Conservation (phyloP, 2,329 filamentous ascomycete species). For the Sporothrix schenckii region DNA sequence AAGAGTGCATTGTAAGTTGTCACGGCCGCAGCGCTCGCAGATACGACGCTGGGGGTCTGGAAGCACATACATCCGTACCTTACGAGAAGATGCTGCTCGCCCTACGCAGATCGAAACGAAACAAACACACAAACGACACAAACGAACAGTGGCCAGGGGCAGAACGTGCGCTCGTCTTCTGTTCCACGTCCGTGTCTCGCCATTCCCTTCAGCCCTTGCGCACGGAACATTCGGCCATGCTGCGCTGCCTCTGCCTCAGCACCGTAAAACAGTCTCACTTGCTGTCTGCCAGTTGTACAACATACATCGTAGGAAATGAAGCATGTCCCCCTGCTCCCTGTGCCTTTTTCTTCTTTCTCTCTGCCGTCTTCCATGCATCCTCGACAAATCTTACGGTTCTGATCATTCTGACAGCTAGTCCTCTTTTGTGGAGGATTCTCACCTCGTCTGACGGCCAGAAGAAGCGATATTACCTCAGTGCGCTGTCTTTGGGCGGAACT, state of each 20-base stretch:
- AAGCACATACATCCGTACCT: background rate
- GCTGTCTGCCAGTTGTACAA: too few relatives aligned
- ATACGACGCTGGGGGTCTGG: background rate
- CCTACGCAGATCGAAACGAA: slow-evolving; percentile 17
- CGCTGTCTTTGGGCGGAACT: background rate
- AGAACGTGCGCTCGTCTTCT: background rate
- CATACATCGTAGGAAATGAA: too few relatives aligned
- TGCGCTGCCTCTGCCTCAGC: too few relatives aligned
- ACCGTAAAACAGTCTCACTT: too few relatives aligned
- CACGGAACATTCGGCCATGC: too few relatives aligned
- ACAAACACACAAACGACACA: slow-evolving; percentile 18
- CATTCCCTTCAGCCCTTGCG: too few relatives aligned
- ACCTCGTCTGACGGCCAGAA: background rate
- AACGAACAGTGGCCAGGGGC: background rate
- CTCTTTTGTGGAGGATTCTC: slow-evolving; percentile 3
- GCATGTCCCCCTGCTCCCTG: background rate
- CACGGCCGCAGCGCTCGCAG: too few relatives aligned
- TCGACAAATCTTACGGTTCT: background rate
- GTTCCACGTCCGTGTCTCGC: too few relatives aligned
- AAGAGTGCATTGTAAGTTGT: too few relatives aligned
- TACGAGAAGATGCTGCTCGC: background rate
- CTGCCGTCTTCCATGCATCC: background rate
- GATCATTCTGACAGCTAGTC: background rate
- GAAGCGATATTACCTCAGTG: background rate
- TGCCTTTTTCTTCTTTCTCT: background rate